Evolutionary conservation across 2,329 filamentous ascomycete genomes (phyloP), one percentile per base, ranked within the genome.

Genomic region (Aspergillus quadrilineatus): DNA sequence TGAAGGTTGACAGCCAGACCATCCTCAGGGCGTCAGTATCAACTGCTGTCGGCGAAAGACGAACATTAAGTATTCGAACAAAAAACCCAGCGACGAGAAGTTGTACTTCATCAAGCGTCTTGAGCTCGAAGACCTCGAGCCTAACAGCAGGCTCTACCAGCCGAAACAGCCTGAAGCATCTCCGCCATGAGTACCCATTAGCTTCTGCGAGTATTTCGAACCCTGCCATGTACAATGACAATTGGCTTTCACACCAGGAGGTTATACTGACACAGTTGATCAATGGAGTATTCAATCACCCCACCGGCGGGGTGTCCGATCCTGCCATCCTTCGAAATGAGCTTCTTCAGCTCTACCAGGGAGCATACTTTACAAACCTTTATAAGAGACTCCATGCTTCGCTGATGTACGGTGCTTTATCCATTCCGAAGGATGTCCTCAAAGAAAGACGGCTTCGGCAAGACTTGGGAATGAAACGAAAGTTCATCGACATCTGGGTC

Each of bases 211-310:
- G 85, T 61, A 74, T 87, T 28, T 71, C 74, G 2, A 79, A 80
- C 47, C 77, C 83, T n/a, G 77, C 80, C 52, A 74, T 87, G 60
- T 86, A 86, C 66, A 84, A 87, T 63, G 83, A 86, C 45, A 77
- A 80, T 55, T 87, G 85, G 84, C 79, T 87, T 37, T 77, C 75
- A 10, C 80, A 86, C 58, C 84, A 87, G 64, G 85, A 87, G 65
- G 73, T 82, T 22, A 80, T 82, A 37, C 79, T 87, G 44, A 83
- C 83, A 0, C 84, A 86, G 64, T 73, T 87, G 6, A 68, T 84
- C 46, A 88, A 87, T 66, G 74, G 74, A 12, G 70, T 86, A 47
- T 83, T 85, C 62, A 69, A 78, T 36, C 67, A 74, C 4, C 69
- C 73, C 0, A 57, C 58, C 50, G 52, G 59, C 3, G 57, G 59